Evolutionary conservation across 73 alveolate species (phyloP).

Genomic region (Paramecium pentaurelia): DNA sequence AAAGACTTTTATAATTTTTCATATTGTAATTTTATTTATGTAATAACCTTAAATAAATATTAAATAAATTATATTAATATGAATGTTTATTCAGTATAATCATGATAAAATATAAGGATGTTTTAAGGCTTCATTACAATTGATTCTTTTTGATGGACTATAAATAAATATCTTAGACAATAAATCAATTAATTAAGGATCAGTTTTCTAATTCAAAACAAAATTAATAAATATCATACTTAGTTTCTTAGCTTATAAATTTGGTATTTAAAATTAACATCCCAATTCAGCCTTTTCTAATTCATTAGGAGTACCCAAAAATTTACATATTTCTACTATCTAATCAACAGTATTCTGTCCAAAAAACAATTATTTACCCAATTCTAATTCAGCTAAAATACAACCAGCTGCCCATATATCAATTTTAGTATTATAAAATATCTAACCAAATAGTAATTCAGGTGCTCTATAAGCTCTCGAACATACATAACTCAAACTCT

Average conservation of each 20-base stretch:
- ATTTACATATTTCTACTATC: slow-evolving; percentile 61
- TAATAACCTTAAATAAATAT: neutral
- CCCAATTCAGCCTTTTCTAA: neutral
- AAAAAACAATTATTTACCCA: slow-evolving; percentile 67
- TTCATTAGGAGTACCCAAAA: slow-evolving; percentile 56
- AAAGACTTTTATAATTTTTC: neutral
- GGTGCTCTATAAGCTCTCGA: slow-evolving; percentile 77
- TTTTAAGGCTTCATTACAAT: slow-evolving; percentile 73
- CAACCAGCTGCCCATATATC: slow-evolving; percentile 89
- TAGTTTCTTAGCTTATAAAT: neutral
- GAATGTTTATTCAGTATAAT: neutral
- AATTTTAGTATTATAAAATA: slow-evolving; percentile 69
- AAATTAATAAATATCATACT: neutral
- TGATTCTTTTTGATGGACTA: slow-evolving; percentile 76
- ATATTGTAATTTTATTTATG: neutral
- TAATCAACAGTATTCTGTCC: slow-evolving; percentile 73
- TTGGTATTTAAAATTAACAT: neutral
- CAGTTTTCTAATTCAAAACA: slow-evolving; percentile 36
- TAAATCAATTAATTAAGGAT: slow-evolving; percentile 54
- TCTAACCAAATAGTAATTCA: slow-evolving; percentile 71
- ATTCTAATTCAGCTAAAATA: slow-evolving; percentile 19
- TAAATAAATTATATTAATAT: neutral
- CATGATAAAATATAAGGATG: slow-evolving; percentile 81
- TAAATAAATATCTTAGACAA: slow-evolving; percentile 67
- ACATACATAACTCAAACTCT: slow-evolving; percentile 58